These are phyloP conservation scores for Hyphodiscus sp. DNA, from an alignment of 2,329 filamentous ascomycete genomes.

Conservation along the genomic window DNA sequence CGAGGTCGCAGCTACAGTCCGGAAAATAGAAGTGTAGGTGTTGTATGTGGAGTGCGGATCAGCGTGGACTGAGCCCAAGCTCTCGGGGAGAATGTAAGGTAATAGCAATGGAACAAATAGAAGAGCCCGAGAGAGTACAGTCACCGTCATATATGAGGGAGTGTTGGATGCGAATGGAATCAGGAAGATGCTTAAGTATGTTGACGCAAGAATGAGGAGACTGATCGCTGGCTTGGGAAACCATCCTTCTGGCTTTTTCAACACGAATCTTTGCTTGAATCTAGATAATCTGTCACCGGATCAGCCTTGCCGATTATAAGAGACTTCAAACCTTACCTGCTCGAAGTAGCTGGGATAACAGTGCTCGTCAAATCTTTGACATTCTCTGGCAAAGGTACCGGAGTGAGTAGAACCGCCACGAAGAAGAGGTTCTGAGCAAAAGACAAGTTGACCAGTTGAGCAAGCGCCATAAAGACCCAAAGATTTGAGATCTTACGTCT, in stretches of 20 bases:
- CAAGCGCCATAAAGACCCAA: slow-evolving; percentile 51
- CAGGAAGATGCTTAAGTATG: slow-evolving; percentile 32
- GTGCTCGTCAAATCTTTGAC: slow-evolving; percentile 20
- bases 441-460: slow-evolving; percentile 52
- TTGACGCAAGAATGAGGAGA: slow-evolving; percentile 30
- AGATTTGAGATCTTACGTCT: slow-evolving; percentile 48
- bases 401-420: slow-evolving; percentile 49
- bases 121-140: slow-evolving; percentile 31
- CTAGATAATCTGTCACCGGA: neutral
- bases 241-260: slow-evolving; percentile 40
- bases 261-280: slow-evolving; percentile 31
- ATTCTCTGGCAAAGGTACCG: slow-evolving; percentile 37
- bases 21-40: slow-evolving; percentile 42
- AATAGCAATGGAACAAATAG: slow-evolving; percentile 41
- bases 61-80: slow-evolving; percentile 41
- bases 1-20: slow-evolving; percentile 38
- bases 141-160: slow-evolving; percentile 32
- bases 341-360: slow-evolving; percentile 16
- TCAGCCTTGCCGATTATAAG: neutral
- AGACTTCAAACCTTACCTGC: slow-evolving; percentile 7
- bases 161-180: slow-evolving; percentile 38
- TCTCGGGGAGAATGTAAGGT: slow-evolving; percentile 40
- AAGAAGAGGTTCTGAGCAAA: slow-evolving; percentile 60
- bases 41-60: slow-evolving; percentile 34
- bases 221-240: slow-evolving; percentile 34